Base-by-base conservation (phyloP, 345 rosid species). In the Cardamine occulta region DNA sequence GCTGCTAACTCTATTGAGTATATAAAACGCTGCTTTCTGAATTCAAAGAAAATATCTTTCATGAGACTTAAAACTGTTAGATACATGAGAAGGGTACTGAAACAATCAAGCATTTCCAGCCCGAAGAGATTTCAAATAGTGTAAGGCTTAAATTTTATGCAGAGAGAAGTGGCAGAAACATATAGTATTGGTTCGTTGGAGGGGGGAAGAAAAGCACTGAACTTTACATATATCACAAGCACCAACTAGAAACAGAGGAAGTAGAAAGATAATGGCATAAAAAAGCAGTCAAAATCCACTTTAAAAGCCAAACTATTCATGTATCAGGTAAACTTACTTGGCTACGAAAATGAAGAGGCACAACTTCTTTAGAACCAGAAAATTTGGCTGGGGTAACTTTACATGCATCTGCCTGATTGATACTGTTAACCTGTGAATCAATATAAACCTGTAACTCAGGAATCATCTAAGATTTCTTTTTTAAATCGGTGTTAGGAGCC, bases 311-410 rank as follows among this genome's bases (percentile, higher is more conserved):
- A 28, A 28, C 31, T 4, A 28, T 28, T 28, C 31, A 28, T 28
- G 29, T 26, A 26, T 26, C 29, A 26, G 29, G 3, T 23, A 29
- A 77, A 68, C 94, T 71, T 79, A 89, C 99, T 79, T 84, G 88
- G 70, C 83, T 83, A 69, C 95, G 89, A 79, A 85, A 76, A 74
- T 91, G 85, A 72, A 96, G 91, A 2, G 97, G 91, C 82, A 96
- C 98, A 65, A 91, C 88, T 83, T 93, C 99, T 75, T 96, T 96
- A 6, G 97, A 84, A 31, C 99, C 99, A 18, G 87, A 96, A 85
- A 93, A 96, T 75, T 93, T 96, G 1, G 91, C 89, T 1, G 99
- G 99, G 21, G 93, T 91, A 40, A 89, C 86, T 85, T 96, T 96
- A 82, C 99, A 96, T 4, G 91, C 78, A 85, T 96, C 94, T 5